Evolutionary conservation across 768 basidiomycete species (phyloP), one percentile per base, ranked within the genome.

Genomic region (Boletus rubroflammeus): DNA sequence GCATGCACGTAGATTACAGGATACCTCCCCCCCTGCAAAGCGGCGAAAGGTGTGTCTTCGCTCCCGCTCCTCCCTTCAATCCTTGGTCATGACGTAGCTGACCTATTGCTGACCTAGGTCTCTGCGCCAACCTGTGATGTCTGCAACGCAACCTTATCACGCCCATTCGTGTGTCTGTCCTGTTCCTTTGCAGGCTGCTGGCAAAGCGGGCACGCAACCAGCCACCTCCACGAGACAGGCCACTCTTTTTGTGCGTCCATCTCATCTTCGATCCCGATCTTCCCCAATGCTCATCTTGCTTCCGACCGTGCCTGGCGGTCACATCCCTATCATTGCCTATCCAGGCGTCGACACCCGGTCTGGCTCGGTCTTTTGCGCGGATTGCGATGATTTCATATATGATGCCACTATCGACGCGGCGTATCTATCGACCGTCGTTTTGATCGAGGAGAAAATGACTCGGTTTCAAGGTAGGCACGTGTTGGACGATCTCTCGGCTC

Each of bases 351-450:
- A 95, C 67, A 75, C 81, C 4, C 81, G 80, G 58, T 80, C 84
- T 0, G 93, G 93, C n/a, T 75, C 76, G 10, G 72, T 94, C 2
- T 94, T 81, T 63, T 95, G 93, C 66, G 67, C 73, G 3, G 73
- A 77, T 32, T 95, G 93, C 71, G 77, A 85, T 35, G 87, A 93
- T 65, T 85, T 91, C 55, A 78, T 91, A 23, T 86, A 86, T 60
- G 76, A 88, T 57, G 58, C 77, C 13, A 68, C 64, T 2, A 63
- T 92, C 34, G 82, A 83, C 38, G 67, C 71, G 8, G 52, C 80
- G 8, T 75, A 79, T 56, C 60, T 78, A 26, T 63, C 74, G 5
- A 72, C 79, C 3, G 66, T 76, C 9, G 62, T 88, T 5, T 66
- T 71, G 26, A 75, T 80, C 10, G 86, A 89, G 65, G 87, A 90